Base-by-base conservation (phyloP, 2,329 filamentous ascomycete genomes). In the Ascochyta clinopodiicola region DNA sequence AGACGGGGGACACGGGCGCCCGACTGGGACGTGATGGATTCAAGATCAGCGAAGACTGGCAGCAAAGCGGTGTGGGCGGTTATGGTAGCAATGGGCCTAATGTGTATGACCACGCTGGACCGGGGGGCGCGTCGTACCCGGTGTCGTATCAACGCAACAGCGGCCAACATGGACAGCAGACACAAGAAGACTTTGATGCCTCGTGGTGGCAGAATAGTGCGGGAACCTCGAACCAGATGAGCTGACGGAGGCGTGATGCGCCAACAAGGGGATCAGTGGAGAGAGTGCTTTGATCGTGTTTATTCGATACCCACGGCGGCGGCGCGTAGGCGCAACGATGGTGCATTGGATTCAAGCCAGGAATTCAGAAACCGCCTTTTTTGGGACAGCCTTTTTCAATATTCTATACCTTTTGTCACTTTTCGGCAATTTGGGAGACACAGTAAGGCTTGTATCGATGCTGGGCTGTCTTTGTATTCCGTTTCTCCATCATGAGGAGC, bases 1-100 rank as follows among this genome's bases (percentile, higher is more conserved):
- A 68, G 50, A 46, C 49, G 7, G 55, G 57, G 5, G 63, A 74
- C 27, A 66, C 70, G 37, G 73, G 69, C 48, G 70, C 75, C 12
- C 62, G 70, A 4, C 63, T 75, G 19, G 60, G 46, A 13, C 62
- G 71, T 22, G 72, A 77, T 38, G 74, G 74, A 0, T 77, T 76
- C 58, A 72, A 70, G 51, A 66, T 76, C 37, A 62, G 53, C 47
- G 60, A 64, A 34, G 62, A 68, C 32, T 66, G 63, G 61, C 60
- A 61, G 19, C 60, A 61, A 6, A 64, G 48, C n/a, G 52, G 61
- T 22, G 45, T 59, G 2, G 57, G 61, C 19, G 62, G 62, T 17
- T 69, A 36, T n/a, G 43, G 43, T 7, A 37, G 29, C 19, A 46
- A 21, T 19, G 42, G 40, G 21, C 24, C 52, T 6, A 24, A 12